Conservation (phyloP, 179 eudicot genomes). For the Actinidia arguta region DNA sequence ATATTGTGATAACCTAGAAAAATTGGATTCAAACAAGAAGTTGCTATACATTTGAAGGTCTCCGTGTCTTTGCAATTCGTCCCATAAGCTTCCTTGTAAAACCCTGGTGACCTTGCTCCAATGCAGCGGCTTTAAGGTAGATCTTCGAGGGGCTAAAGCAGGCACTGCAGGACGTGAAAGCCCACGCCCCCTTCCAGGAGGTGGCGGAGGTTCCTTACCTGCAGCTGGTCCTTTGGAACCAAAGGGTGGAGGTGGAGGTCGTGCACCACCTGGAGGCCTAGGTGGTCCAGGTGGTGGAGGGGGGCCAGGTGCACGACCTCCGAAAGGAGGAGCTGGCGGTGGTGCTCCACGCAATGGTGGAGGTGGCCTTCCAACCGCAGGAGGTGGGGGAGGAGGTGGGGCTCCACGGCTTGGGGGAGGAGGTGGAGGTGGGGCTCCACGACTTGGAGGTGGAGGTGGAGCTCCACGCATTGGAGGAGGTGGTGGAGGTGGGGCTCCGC, state of each 20-base stretch:
- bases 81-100: slow-evolving; percentile 96
- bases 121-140: slow-evolving; percentile 83
- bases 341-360: slow-evolving; percentile 35
- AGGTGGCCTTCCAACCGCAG: slow-evolving; percentile 37
- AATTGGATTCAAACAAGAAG: slow-evolving; percentile 26
- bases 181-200: slow-evolving; percentile 73
- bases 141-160: slow-evolving; percentile 51
- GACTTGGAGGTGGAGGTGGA: slow-evolving; percentile 29
- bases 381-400: slow-evolving; percentile 45
- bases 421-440: slow-evolving; percentile 42
- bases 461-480: slow-evolving; percentile 30
- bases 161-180: slow-evolving; percentile 52
- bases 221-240: slow-evolving; percentile 61
- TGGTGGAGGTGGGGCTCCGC: slow-evolving; percentile 28
- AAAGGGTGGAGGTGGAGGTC: slow-evolving; percentile 84
- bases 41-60: slow-evolving; percentile 74
- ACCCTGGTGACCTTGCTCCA: slow-evolving; percentile 98
- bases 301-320: slow-evolving; percentile 42
- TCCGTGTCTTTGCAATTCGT: slow-evolving; percentile 82
- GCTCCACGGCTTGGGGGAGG: slow-evolving; percentile 54
- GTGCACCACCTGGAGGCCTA: slow-evolving; percentile 71
- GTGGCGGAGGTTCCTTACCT: slow-evolving; percentile 42
- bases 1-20: not conserved
- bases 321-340: slow-evolving; percentile 35
- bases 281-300: slow-evolving; percentile 83